Base-by-base conservation (phyloP, 2,329 filamentous ascomycete species). In the Aspergillus piperis region DNA sequence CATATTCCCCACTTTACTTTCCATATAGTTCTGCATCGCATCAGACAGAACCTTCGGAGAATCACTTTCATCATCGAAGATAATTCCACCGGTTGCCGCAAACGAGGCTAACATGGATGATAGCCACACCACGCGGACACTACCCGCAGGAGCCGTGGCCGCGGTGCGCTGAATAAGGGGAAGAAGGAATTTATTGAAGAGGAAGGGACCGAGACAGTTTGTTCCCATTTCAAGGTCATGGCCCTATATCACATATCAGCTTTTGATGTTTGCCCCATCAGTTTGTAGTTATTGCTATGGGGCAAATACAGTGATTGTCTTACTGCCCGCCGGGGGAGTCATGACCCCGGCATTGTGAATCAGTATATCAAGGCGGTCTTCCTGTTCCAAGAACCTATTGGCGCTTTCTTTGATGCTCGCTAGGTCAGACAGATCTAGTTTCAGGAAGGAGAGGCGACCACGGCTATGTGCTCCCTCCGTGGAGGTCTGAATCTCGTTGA, bases 401-500 rank as follows among this genome's bases (percentile, higher is more conserved):
- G 68, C 78, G 2, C 69, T 64, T 10, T n/a, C 21, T 23, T 59
- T 57, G 23, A 68, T 59, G 23, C 41, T 38, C 6, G 54, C 11
- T 4, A 68, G 58, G 19, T 66, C 60, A 52, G 57, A 61, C 68
- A 78, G 69, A 73, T 85, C 83, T 5, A 85, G 70, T 17, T 72
- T 65, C 13, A 84, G 68, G 57, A 80, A 81, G 38, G 74, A 74
- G 10, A 84, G 63, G 0, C 66, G 69, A 6, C 58, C 54, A 13
- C 32, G 32, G 32, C 32, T 36, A 13, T 36, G 32, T 36, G 32
- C 32, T 11, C 32, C 32, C 32, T 36, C 32, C 38, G 81, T 81
- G 3, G 70, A 72, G 2, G 69, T 63, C 25, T 77, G 73, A 64
- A 86, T 81, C 5, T 70, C 62, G 4, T 73, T 68, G 49, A 87